A percentile compares a stretch with the other conserved stretches of the same genome.
Conservation (phyloP, 768 basidiomycete genomes). For the Neoboletus subvelutipes region DNA sequence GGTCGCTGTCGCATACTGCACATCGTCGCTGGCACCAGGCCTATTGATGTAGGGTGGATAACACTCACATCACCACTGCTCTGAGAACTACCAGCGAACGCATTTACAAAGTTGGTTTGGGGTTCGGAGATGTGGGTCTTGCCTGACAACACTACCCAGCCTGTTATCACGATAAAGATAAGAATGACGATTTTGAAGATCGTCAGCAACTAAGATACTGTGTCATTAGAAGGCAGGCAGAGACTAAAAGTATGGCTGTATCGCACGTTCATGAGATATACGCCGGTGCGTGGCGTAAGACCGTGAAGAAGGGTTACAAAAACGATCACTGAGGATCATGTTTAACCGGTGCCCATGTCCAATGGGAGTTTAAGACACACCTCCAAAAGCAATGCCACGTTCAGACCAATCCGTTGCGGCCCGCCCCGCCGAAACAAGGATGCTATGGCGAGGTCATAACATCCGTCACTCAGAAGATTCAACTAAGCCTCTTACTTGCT, state of each 20-base stretch:
- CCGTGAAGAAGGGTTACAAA: constrained; percentile 54
- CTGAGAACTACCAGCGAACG: constrained; percentile 54
- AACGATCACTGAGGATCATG: constrained; percentile 40
- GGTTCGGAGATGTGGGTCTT: constrained; percentile 55
- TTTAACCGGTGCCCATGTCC: neutral
- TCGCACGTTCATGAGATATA: constrained; percentile 54
- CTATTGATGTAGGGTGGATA: neutral
- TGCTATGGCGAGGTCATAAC: constrained; percentile 31
- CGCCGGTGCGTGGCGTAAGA: constrained; percentile 46
- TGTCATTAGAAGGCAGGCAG: constrained; percentile 12
- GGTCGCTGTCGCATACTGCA: constrained; percentile 58
- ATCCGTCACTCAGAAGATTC: too few species aligned
- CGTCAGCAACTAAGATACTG: constrained; percentile 36
- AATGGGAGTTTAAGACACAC: constrained; percentile 27
- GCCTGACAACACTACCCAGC: constrained; percentile 61
- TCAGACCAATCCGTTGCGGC: constrained; percentile 46
- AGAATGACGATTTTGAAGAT: constrained; percentile 57
- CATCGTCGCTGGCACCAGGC: neutral
- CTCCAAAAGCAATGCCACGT: constrained; percentile 59
- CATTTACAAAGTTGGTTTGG: constrained; percentile 53
- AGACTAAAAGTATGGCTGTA: neutral
- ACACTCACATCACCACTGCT: constrained; percentile 47
- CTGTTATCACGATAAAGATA: constrained; percentile 54
- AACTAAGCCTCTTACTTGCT: constrained; percentile 30
- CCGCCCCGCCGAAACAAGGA: constrained; percentile 46